Conservation (phyloP, 495 filamentous ascomycete species). For the Penicillium paxilli region DNA sequence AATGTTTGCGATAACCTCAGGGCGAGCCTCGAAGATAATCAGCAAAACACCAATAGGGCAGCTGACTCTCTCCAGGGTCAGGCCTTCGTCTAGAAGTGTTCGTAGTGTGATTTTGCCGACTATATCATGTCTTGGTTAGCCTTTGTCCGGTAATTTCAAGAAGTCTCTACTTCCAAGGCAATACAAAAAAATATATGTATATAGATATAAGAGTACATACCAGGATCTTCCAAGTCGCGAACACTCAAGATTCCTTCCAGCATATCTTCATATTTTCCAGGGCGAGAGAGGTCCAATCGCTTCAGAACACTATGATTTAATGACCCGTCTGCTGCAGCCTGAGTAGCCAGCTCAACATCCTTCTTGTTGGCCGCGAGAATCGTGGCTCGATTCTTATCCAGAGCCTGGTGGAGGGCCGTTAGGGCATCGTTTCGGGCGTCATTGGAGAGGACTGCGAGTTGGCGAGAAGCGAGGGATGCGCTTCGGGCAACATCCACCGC, state of each 20-base stretch:
- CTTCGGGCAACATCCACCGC: conserved; percentile 65
- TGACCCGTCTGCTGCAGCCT: conserved; percentile 69
- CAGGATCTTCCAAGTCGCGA: conserved; percentile 79
- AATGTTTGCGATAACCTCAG: conserved; percentile 98
- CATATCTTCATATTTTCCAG: conserved; percentile 97
- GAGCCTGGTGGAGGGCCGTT: conserved; percentile 72
- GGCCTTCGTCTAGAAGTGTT: conserved; percentile 84
- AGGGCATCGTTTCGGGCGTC: conserved; percentile 78
- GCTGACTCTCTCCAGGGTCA: conserved; percentile 80
- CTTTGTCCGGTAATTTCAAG: too few species aligned
- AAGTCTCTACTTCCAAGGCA: neutral
- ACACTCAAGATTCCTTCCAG: conserved; percentile 93
- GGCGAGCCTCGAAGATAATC: conserved; percentile 97
- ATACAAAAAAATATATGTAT: too few species aligned
- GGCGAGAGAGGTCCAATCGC: conserved; percentile 77
- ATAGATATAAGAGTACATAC: conserved; percentile 54
- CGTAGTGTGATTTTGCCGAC: conserved; percentile 83
- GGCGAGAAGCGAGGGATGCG: conserved; percentile 70
- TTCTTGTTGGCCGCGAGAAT: conserved; percentile 85
- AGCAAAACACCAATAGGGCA: conserved; percentile 95
- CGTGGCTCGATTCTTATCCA: conserved; percentile 62
- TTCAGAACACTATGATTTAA: conserved; percentile 88
- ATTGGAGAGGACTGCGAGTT: conserved; percentile 63
- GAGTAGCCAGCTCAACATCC: conserved; percentile 72
- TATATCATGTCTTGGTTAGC: conserved; percentile 28